Conservation (phyloP, 768 basidiomycete genomes). For the Naganishia antarctica region DNA sequence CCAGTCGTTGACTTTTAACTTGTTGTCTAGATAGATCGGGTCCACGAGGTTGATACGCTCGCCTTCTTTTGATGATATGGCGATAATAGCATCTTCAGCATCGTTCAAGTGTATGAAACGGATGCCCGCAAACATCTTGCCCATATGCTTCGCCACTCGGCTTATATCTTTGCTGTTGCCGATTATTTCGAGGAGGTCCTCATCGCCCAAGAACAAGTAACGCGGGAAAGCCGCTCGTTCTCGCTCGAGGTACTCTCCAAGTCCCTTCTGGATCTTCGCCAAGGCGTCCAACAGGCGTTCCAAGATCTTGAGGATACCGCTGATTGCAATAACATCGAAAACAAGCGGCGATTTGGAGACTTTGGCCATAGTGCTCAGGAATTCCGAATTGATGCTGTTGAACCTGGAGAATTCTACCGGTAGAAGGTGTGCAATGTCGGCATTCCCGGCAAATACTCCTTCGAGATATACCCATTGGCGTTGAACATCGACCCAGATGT, state of each 20-base stretch:
- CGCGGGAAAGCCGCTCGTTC: conserved; percentile 97
- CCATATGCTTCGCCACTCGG: conserved; percentile 97
- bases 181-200: conserved; percentile 96
- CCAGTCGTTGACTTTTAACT: conserved; percentile 98
- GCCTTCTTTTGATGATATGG: conserved; percentile 92
- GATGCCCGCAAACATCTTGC: conserved; percentile 99
- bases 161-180: conserved; percentile 98
- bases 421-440: conserved; percentile 97
- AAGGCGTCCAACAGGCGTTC: conserved; percentile 93
- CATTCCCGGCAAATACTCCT: conserved; percentile 98
- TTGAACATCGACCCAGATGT: conserved; percentile 99
- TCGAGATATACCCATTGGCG: conserved; percentile 99
- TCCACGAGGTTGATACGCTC: conserved; percentile 82
- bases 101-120: conserved; percentile 75
- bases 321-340: conserved; percentile 92
- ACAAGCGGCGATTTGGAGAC: conserved; percentile 99
- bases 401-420: conserved; percentile 97
- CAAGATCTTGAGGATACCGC: conserved; percentile 90
- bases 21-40: conserved; percentile 83
- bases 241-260: conserved; percentile 96
- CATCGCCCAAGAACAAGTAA: conserved; percentile 99
- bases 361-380: conserved; percentile 97
- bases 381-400: conserved; percentile 97
- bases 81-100: conserved; percentile 70
- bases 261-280: conserved; percentile 97